Conservation (phyloP, 441 rosid species). For the Croton laevigatus region DNA sequence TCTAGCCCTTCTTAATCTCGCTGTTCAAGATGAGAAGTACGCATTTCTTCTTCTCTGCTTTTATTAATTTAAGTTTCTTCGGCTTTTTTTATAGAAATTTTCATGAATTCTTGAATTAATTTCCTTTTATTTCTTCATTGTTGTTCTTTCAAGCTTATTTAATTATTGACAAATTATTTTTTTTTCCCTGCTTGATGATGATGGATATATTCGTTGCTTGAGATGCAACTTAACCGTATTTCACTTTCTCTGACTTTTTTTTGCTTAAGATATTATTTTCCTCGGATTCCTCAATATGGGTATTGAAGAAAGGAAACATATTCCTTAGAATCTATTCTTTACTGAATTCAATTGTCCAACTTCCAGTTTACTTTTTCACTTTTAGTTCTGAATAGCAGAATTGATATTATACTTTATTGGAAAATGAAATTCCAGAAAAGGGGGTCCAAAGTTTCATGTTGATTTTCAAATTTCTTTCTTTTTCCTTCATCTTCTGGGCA, state of each 20-base stretch:
- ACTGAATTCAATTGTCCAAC: not conserved
- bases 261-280: constrained; percentile 11
- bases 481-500: not conserved
- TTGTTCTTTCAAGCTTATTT: not conserved
- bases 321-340: constrained; percentile 12
- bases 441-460: not conserved
- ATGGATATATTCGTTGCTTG: not conserved
- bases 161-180: not conserved
- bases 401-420: constrained; percentile 1
- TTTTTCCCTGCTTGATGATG: too few relatives aligned
- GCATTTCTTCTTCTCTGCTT: constrained; percentile 8
- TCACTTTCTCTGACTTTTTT: constrained; percentile 7
- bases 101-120: not conserved
- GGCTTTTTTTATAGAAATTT: not conserved
- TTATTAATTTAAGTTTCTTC: not conserved
- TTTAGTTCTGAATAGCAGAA: constrained; percentile 10
- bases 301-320: not conserved
- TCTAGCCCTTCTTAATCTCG: constrained; percentile 91
- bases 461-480: not conserved
- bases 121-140: not conserved
- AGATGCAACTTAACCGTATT: constrained; percentile 8
- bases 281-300: constrained; percentile 36
- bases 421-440: constrained; percentile 6
- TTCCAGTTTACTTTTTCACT: constrained; percentile 2
- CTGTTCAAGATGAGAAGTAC: constrained; percentile 91